phyloP scores from a whole-genome alignment of 2,329 filamentous ascomycete genomes.

The Hypoxylon sp. region DNA sequence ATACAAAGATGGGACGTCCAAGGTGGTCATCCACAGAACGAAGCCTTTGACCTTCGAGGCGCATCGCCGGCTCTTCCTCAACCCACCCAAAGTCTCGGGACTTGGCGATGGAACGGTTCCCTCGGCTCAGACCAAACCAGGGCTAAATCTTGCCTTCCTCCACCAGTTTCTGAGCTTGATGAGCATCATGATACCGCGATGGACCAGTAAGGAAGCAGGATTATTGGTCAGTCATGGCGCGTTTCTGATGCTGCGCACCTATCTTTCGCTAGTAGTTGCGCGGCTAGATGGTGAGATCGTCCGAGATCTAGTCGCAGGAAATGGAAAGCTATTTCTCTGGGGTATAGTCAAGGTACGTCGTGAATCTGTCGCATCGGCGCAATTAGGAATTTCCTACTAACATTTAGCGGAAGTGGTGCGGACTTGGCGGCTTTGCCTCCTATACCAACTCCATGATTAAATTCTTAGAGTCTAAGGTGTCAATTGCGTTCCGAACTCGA shows the following conservation, averaged over 20 bases:
- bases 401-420: slow-evolving; percentile 77
- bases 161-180: slow-evolving; percentile 97
- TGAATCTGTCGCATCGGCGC: not conserved
- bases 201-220: slow-evolving; percentile 95
- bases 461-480: slow-evolving; percentile 96
- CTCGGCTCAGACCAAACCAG: slow-evolving; percentile 90
- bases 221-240: slow-evolving; percentile 88
- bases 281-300: slow-evolving; percentile 96
- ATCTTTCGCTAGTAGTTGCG: slow-evolving; percentile 92
- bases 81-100: slow-evolving; percentile 87
- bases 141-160: slow-evolving; percentile 93
- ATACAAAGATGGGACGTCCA: slow-evolving; percentile 87
- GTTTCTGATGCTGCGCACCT: slow-evolving; percentile 92
- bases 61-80: slow-evolving; percentile 91
- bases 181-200: slow-evolving; percentile 97
- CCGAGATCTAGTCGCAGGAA: slow-evolving; percentile 93
- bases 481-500: slow-evolving; percentile 95
- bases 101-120: slow-evolving; percentile 83
- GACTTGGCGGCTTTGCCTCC: slow-evolving; percentile 91
- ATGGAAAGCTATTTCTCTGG: slow-evolving; percentile 88
- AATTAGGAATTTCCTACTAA: slow-evolving; percentile 35
- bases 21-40: slow-evolving; percentile 90
- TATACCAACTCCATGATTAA: slow-evolving; percentile 99
- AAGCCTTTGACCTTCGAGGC: slow-evolving; percentile 97
- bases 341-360: slow-evolving; percentile 81